phyloP scores from a whole-genome alignment of 495 filamentous ascomycete species.

The Astrocystis sublimbata region DNA sequence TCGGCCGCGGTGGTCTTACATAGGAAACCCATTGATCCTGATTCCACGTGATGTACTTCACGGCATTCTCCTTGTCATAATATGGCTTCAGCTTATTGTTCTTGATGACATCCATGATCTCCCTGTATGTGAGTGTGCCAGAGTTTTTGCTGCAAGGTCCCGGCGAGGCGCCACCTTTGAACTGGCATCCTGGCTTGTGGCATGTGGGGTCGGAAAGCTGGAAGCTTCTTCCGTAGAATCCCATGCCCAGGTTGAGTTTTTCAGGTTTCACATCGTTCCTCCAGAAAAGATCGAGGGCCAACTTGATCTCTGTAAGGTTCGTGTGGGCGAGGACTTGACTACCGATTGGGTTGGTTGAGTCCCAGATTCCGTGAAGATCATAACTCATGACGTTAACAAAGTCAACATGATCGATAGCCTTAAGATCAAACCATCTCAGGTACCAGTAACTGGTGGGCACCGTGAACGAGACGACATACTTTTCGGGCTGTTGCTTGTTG shows the following conservation, averaged over 20 bases:
- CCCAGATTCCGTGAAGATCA: slow-evolving; percentile 40
- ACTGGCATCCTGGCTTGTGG: slow-evolving; percentile 30
- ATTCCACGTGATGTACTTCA: slow-evolving; percentile 44
- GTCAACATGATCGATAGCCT: slow-evolving; percentile 40
- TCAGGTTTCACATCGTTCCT: slow-evolving; percentile 44
- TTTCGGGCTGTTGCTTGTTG: slow-evolving; percentile 19
- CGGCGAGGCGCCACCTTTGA: slow-evolving; percentile 26
- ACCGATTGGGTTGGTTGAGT: slow-evolving; percentile 31
- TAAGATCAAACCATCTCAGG: slow-evolving; percentile 51
- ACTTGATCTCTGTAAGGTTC: slow-evolving; percentile 59
- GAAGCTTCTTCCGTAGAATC: slow-evolving; percentile 55
- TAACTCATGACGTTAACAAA: slow-evolving; percentile 58
- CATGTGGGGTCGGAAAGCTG: slow-evolving; percentile 20
- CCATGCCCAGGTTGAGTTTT: slow-evolving; percentile 51
- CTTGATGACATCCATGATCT: slow-evolving; percentile 41
- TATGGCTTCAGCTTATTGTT: slow-evolving; percentile 11
- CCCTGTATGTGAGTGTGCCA: slow-evolving; percentile 41
- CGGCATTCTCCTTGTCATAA: slow-evolving; percentile 31
- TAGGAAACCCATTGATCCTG: slow-evolving; percentile 23
- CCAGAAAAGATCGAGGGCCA: slow-evolving; percentile 52
- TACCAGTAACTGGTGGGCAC: slow-evolving; percentile 56
- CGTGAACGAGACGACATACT: slow-evolving; percentile 46
- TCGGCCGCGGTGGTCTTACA: no score
- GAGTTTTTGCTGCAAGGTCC: slow-evolving; percentile 33
- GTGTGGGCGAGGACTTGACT: slow-evolving; percentile 47